A percentile compares a stretch with the other conserved stretches of the same genome.
phyloP scores from a whole-genome alignment of 2,329 filamentous ascomycete genomes.

The Hymenoscyphus infarciens region DNA sequence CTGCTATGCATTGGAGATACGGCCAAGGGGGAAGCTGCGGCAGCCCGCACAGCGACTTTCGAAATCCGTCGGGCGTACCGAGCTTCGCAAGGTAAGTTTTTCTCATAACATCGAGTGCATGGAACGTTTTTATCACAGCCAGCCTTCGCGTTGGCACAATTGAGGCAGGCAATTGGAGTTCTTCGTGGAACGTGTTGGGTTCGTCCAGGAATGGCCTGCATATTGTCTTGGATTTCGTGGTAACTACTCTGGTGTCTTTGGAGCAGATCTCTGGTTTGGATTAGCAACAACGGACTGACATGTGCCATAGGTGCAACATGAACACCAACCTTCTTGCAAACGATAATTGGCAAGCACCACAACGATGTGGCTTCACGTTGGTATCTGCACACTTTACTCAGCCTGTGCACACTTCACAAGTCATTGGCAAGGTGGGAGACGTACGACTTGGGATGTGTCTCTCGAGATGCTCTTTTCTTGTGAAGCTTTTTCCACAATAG shows the following conservation, averaged over 20 bases:
- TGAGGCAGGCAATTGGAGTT: slow-evolving; percentile 47
- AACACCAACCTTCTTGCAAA: slow-evolving; percentile 46
- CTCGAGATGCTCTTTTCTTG: slow-evolving; percentile 54
- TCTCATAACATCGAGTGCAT: slow-evolving; percentile 47
- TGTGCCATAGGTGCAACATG: neutral
- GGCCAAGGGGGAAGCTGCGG: neutral
- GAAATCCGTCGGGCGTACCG: slow-evolving; percentile 50
- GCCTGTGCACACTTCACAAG: neutral
- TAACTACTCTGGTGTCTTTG: slow-evolving; percentile 50
- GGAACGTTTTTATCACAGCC: slow-evolving; percentile 49
- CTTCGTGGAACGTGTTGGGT: slow-evolving; percentile 40
- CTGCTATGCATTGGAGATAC: slow-evolving; percentile 4
- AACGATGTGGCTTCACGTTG: slow-evolving; percentile 52
- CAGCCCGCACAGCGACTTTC: slow-evolving; percentile 36
- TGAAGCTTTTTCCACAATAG: slow-evolving; percentile 53
- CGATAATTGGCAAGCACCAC: slow-evolving; percentile 46
- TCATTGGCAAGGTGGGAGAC: slow-evolving; percentile 24
- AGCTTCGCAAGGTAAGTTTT: slow-evolving; percentile 46
- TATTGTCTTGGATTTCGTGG: slow-evolving; percentile 47
- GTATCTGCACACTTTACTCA: slow-evolving; percentile 42
- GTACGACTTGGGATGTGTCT: slow-evolving; percentile 51
- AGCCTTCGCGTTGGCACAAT: slow-evolving; percentile 49
- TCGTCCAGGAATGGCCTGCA: slow-evolving; percentile 44
- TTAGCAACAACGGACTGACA: slow-evolving; percentile 17
- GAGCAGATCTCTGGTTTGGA: slow-evolving; percentile 42